A percentile compares a stretch with the other conserved stretches of the same genome.
These are phyloP conservation scores for Hanseniaspora occidentalis DNA, from an alignment of 805 yeast species.

Conservation along the genomic window DNA sequence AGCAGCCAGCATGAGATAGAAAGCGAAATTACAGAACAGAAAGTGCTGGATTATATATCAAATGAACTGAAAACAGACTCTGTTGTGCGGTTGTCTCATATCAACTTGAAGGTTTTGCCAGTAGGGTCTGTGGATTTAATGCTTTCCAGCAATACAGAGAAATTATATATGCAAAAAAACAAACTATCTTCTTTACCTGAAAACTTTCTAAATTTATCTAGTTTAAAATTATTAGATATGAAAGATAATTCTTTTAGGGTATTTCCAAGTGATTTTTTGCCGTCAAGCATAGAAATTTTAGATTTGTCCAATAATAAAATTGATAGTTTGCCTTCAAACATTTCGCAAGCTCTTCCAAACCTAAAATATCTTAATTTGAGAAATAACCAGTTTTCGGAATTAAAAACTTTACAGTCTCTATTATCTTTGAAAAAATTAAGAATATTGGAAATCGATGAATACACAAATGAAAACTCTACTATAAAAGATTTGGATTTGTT, in stretches of 20 bases:
- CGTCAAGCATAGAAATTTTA: conserved; percentile 41
- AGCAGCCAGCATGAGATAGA: no score
- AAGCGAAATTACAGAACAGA: background rate
- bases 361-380: conserved; percentile 50
- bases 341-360: conserved; percentile 28
- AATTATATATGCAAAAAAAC: conserved; percentile 45
- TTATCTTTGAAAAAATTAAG: conserved; percentile 39
- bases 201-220: conserved; percentile 30
- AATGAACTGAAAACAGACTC: background rate
- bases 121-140: conserved; percentile 27
- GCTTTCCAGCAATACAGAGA: conserved; percentile 24
- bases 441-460: conserved; percentile 40
- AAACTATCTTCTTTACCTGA: conserved; percentile 34
- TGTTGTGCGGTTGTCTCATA: background rate
- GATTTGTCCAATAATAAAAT: conserved; percentile 52
- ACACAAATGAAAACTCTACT: conserved; percentile 42
- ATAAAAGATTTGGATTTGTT: conserved; percentile 33
- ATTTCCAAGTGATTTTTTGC: conserved; percentile 31
- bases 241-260: conserved; percentile 44
- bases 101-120: conserved; percentile 18
- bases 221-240: conserved; percentile 49
- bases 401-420: conserved; percentile 39
- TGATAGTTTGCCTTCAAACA: conserved; percentile 32
- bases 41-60: background rate
- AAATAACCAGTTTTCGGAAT: conserved; percentile 36